phyloP scores from a whole-genome alignment of 1,284 basidiomycete species.

The Pulveroboletus sp. region DNA sequence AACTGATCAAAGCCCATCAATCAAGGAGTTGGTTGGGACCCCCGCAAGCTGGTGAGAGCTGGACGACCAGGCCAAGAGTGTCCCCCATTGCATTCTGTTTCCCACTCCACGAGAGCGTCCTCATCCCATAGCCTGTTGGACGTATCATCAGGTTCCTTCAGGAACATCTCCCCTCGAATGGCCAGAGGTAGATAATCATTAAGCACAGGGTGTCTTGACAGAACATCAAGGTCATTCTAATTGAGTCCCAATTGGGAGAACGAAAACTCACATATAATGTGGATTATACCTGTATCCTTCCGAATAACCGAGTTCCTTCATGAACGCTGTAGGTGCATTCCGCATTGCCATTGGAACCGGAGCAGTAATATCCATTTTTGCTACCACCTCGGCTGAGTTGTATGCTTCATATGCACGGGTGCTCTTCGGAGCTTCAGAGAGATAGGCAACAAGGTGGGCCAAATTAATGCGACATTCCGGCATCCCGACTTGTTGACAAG shows the following conservation, averaged over 20 bases:
- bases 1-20: background rate
- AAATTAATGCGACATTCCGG: slow-evolving; percentile 80
- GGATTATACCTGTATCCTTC: slow-evolving; percentile 82
- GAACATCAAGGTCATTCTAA: slow-evolving; percentile 5
- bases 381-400: slow-evolving; percentile 66
- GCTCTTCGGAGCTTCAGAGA: slow-evolving; percentile 83
- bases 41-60: background rate
- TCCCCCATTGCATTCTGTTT: slow-evolving; percentile 62
- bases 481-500: slow-evolving; percentile 84
- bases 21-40: slow-evolving; percentile 2
- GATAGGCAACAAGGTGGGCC: slow-evolving; percentile 80
- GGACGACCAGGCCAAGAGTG: slow-evolving; percentile 62
- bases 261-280: slow-evolving; percentile 59
- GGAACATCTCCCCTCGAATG: slow-evolving; percentile 48
- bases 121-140: slow-evolving; percentile 75
- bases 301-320: slow-evolving; percentile 81
- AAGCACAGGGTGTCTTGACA: slow-evolving; percentile 66
- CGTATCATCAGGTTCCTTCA: slow-evolving; percentile 54
- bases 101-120: slow-evolving; percentile 71
- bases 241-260: slow-evolving; percentile 4
- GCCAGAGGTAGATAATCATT: slow-evolving; percentile 60
- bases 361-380: slow-evolving; percentile 51
- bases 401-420: slow-evolving; percentile 81
- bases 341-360: slow-evolving; percentile 79
- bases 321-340: slow-evolving; percentile 85